Evolutionary conservation across 768 basidiomycete species (phyloP), one percentile per base, ranked within the genome.

Genomic region (Pisolithus sp.): DNA sequence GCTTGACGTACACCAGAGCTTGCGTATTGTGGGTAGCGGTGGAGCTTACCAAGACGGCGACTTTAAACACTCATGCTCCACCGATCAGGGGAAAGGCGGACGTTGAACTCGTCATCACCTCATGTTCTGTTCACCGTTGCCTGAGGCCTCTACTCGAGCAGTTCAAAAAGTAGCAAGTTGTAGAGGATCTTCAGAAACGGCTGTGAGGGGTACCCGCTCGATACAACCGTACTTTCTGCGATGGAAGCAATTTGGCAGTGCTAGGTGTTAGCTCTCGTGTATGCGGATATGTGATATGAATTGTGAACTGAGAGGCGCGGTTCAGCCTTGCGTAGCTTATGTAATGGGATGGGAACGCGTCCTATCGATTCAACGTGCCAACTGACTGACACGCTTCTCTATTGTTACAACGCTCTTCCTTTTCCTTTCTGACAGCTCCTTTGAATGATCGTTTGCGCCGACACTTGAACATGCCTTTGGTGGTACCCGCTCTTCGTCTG

Each of bases 401-500:
- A 45, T 18, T 34, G 13, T 46, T 23, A 53, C 48, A n/a, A 24
- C 30, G 37, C 18, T 48, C 23, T 43, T 40, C 17, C 49, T n/a
- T 50, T 36, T 28, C 12, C 34, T 51, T 42, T 39, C 47, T 37
- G 9, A 49, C 52, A 13, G 15, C 28, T 23, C 54, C 41, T 34
- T 43, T 28, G 55, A 40, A 58, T 53, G 56, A 38, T 36, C 46
- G 24, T 54, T 57, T 56, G 5, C 20, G 52, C 30, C 34, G 53
- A 45, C 45, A 49, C 30, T 36, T 46, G 46, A 44, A 45, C 21
- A 92, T 91, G 89, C 78, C 83, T 46, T 69, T 89, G 56, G 78
- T 89, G 49, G 72, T 79, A 37, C 83, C 84, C 23, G 58, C 75
- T 57, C 80, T 93, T 40, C 85, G 86, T 36, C 65, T 86, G 53